Evolutionary conservation across 2,329 filamentous ascomycete species (phyloP), one percentile per base, ranked within the genome.

Genomic region (Hypoxylon rubiginosum): DNA sequence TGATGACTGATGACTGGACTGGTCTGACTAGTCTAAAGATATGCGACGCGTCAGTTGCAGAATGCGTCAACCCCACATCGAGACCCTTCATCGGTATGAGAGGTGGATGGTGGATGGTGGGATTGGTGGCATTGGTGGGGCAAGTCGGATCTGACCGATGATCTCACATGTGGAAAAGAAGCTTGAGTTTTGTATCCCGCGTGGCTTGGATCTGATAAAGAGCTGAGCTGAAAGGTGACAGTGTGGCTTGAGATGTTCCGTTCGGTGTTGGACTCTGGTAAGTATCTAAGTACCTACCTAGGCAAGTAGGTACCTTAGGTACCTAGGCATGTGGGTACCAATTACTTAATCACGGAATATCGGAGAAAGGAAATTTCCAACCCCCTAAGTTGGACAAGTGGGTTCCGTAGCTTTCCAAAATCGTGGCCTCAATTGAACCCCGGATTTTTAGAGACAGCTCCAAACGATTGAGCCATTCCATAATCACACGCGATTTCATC

Each of bases 361-460:
- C 72, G 73, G 73, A 63, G 5, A 70, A 71, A 73, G 52, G 43
- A 51, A 66, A 39, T 28, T 62, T 71, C 66, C 61, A 21, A 15
- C 17, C 36, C 41, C 34, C 32, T 24, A 4, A 6, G 36, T 19
- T 11, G 36, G 11, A 34, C 4, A 24, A 36, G n/a, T 43, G 41
- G 45, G 59, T 34, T 62, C 58, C n/a, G n/a, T 51, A 64, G 57
- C 54, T 70, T 76, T 74, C 71, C 68, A 71, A 76, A 75, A 78
- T 76, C 75, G 77, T 80, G 76, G 78, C 77, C 75, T 80, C 78
- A 80, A 66, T 73, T 69, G 73, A 73, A 75, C 78, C 76, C 76
- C 75, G 71, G 74, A 75, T 76, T 76, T 67, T 71, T 72, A 64
- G 68, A 71, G 71, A 71, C 67, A 74, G 72, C 75, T 76, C 70